Base-by-base conservation (phyloP, 2,329 filamentous ascomycete genomes). In the Paraphaeosphaeria minitans region DNA sequence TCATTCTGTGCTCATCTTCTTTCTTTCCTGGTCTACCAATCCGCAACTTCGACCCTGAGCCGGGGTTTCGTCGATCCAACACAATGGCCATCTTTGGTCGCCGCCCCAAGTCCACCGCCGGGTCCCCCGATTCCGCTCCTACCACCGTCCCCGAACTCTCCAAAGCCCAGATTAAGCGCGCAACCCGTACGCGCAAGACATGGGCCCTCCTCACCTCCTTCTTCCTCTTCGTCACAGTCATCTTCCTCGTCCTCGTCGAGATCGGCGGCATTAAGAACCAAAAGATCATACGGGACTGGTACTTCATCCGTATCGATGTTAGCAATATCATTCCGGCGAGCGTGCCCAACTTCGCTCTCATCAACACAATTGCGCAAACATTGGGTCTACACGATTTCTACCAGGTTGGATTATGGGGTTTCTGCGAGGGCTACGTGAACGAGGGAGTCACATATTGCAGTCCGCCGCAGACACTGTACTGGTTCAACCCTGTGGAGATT, bases 381-480 rank as follows among this genome's bases (percentile, higher is more conserved):
- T 82, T 97, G 55, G 94, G 93, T 31, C 83, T 97, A 50, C 92
- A 96, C 75, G 94, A 97, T 77, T 97, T 96, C 78, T 97, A 97
- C 77, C 90, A 93, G 69, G 90, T 96, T 29, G 93, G 93, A 6
- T 79, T 97, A 42, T 98, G 94, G 94, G 89, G 88, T 59, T 97
- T 90, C 76, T 98, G 94, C 77, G 91, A 96, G 75, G 93, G 93
- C 21, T 96, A 93, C 76, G 81, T 86, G 56, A 83, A 85, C 66
- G 82, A 89, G 77, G 91, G 91, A 39, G 87, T 95, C 62, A 94
- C 91, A 0, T 79, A 80, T 62, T 98, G 94, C 78, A 93, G 90
- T 8, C 78, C 79, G 6, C 89, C 92, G 0, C 69, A 86, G 68
- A 81, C 82, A 8, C 81, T 93, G 56, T 98, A 91, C 79, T 96